phyloP scores from a whole-genome alignment of 768 basidiomycete species.

The Mycena vulgaris region DNA sequence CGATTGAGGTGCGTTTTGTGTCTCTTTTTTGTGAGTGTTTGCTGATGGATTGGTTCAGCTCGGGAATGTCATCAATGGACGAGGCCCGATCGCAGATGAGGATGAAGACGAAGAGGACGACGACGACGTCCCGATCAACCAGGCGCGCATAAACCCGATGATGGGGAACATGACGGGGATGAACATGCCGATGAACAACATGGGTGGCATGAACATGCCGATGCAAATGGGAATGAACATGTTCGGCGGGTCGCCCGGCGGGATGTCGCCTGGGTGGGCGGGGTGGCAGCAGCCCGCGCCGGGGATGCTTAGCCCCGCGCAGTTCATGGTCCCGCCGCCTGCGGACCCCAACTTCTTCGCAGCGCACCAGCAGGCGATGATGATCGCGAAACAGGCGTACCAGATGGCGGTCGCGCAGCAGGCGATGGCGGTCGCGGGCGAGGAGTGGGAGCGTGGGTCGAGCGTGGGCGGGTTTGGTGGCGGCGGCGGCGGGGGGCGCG shows the following conservation, averaged over 20 bases:
- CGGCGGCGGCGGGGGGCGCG: slow-evolving; percentile 49
- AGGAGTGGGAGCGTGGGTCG: slow-evolving; percentile 92
- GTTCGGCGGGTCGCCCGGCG: slow-evolving; percentile 20
- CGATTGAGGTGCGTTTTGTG: slow-evolving; percentile 80
- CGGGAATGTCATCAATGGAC: slow-evolving; percentile 90
- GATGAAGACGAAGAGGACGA: slow-evolving; percentile 62
- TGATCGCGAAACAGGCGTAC: slow-evolving; percentile 90
- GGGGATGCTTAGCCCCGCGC: slow-evolving; percentile 59
- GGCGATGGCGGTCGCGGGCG: slow-evolving; percentile 89
- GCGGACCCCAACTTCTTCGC: slow-evolving; percentile 73
- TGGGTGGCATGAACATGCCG: slow-evolving; percentile 46
- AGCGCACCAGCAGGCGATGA: slow-evolving; percentile 91
- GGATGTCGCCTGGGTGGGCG: slow-evolving; percentile 29
- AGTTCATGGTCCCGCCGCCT: slow-evolving; percentile 57
- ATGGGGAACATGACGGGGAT: slow-evolving; percentile 26
- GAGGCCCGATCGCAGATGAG: slow-evolving; percentile 71
- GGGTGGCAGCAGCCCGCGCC: slow-evolving; percentile 51
- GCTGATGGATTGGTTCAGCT: slow-evolving; percentile 62
- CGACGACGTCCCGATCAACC: slow-evolving; percentile 63
- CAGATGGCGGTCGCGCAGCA: slow-evolving; percentile 94
- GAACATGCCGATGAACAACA: slow-evolving; percentile 60
- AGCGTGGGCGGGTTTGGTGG: slow-evolving; percentile 65
- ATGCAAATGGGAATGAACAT: slow-evolving; percentile 31
- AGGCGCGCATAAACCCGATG: slow-evolving; percentile 62
- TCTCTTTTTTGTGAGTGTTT: slow-evolving; percentile 16